Base-by-base conservation (phyloP, 139 green algal genomes). In the Chlamydomonas eustigma region DNA sequence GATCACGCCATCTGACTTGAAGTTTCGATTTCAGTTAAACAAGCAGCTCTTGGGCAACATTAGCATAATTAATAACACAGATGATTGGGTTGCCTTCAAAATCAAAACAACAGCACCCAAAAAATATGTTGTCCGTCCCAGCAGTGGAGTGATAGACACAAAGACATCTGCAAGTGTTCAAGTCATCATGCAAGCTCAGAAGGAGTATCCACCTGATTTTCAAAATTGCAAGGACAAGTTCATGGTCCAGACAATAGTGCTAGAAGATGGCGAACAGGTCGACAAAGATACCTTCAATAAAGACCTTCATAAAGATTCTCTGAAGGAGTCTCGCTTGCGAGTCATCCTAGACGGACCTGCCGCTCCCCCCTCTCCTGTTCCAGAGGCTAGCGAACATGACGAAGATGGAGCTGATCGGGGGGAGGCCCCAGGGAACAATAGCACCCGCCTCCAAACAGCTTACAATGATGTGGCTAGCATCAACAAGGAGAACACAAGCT, bases 201-300 rank as follows among this genome's bases (percentile, higher is more conserved):
- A 90, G 63, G 85, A 90, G 66, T 81, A 85, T 37, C 76, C 85
- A 3, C 8, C 80, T 22, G 85, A 90, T 76, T 84, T 87, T 71
- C 67, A 72, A 1, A 87, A 87, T 66, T 88, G 85, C 82, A 86
- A 85, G 31, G 85, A 90, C 76, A 90, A 90, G 78, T 90, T 90
- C 80, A 83, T 90, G 82, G 82, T 90, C 0, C 85, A 90, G 65
- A 83, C 80, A 1, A 84, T 77, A 2, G 34, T 38, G n/a, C 76
- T 90, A 22, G 70, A 34, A 8, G 78, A 76, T 1, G 78, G 66
- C 4, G 82, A 87, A 71, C 58, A 82, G 39, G 75, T 87, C 39
- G 78, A 80, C 33, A 80, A 80, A 71, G 82, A 80, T 58, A 84
- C 79, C 12, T 83, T 83, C 71, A 76, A 64, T 69, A 83, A 83